Conservation (phyloP, 345 rosid species). For the Cochlearia excelsa region DNA sequence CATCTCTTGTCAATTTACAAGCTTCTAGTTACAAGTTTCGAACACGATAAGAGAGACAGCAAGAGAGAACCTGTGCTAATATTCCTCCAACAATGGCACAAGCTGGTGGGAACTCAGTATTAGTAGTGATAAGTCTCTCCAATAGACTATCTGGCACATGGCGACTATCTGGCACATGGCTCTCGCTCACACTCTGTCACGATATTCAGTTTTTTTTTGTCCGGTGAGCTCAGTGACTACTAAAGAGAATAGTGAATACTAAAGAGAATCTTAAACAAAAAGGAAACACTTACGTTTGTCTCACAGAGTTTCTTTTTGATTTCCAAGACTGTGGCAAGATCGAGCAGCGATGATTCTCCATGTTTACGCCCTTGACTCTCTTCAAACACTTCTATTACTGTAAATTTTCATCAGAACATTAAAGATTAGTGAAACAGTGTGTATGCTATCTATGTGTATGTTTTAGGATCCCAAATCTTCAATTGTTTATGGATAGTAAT, state of each 20-base stretch:
- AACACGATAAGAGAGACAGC: not conserved
- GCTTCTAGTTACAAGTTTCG: not conserved
- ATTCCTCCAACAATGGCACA: slow-evolving; percentile 93
- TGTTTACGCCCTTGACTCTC: slow-evolving; percentile 56
- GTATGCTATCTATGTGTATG: too few relatives aligned
- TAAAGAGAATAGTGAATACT: not conserved
- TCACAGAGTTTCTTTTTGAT: slow-evolving; percentile 68
- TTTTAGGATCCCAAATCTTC: not conserved
- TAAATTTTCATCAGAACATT: slow-evolving; percentile 14
- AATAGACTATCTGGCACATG: slow-evolving; percentile 59
- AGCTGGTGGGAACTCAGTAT: slow-evolving; percentile 72
- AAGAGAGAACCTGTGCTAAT: slow-evolving; percentile 73
- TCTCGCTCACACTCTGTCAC: slow-evolving; percentile 57
- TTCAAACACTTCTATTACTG: slow-evolving; percentile 80
- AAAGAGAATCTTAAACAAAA: not conserved
- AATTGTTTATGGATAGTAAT: not conserved
- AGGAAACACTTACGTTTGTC: slow-evolving; percentile 46
- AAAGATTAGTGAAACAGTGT: not conserved
- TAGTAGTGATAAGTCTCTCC: slow-evolving; percentile 58
- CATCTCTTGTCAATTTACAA: slow-evolving; percentile 5
- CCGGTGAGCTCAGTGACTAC: not conserved
- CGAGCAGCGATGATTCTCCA: slow-evolving; percentile 49
- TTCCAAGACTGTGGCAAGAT: slow-evolving; percentile 62
- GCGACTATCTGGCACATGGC: slow-evolving; percentile 56
- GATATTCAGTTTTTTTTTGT: not conserved